These are phyloP conservation scores for Ganoderma meredithae DNA, from an alignment of 1,284 basidiomycete species.

Conservation along the genomic window DNA sequence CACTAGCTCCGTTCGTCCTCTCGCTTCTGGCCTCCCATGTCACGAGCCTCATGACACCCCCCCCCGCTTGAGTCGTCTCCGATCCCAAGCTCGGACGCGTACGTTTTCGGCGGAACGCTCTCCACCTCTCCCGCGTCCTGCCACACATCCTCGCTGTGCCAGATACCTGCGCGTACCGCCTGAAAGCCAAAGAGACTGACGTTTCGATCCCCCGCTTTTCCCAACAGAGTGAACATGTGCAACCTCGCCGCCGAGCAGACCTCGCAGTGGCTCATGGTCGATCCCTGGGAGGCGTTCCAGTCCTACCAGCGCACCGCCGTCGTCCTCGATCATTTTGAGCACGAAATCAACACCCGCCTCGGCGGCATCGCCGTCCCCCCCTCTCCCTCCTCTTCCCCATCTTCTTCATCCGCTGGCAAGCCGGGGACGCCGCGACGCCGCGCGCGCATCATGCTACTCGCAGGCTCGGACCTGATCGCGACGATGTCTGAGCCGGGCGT, in stretches of 20 bases:
- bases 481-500: slow-evolving; percentile 99
- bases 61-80: not conserved
- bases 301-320: slow-evolving; percentile 95
- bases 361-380: slow-evolving; percentile 65
- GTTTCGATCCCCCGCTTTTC: slow-evolving; percentile 7
- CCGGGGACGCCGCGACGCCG: slow-evolving; percentile 50
- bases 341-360: slow-evolving; percentile 86
- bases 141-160: not conserved
- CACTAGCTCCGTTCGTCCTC: not conserved
- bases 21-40: not conserved
- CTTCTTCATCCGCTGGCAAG: no score
- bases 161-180: not conserved
- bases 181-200: not conserved
- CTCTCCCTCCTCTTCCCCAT: slow-evolving; percentile 26
- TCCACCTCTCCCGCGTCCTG: not conserved
- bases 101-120: not conserved
- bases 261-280: slow-evolving; percentile 89
- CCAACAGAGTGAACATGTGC: slow-evolving; percentile 86
- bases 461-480: slow-evolving; percentile 96
- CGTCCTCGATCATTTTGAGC: slow-evolving; percentile 95
- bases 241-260: slow-evolving; percentile 85
- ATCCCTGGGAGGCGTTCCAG: slow-evolving; percentile 96
- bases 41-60: not conserved
- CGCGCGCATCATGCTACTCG: slow-evolving; percentile 90
- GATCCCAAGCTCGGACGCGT: not conserved